phyloP scores from a whole-genome alignment of 768 basidiomycete species.

The Cyclocybe cylindracea region DNA sequence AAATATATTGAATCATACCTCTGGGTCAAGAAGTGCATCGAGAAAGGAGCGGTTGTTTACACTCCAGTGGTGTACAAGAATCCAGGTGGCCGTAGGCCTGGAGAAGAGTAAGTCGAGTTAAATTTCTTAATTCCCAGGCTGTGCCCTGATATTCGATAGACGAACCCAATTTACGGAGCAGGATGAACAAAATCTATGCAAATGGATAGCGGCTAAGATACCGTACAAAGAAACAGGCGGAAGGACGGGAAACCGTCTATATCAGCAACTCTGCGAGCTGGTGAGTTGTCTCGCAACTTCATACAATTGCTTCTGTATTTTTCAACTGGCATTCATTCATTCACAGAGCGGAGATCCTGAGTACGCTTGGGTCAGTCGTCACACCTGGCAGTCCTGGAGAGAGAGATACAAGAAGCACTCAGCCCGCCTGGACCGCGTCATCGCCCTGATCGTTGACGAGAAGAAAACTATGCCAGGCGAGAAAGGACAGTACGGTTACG shows the following conservation, averaged over 20 bases:
- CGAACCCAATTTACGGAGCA: slow-evolving; percentile 77
- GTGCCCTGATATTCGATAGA: slow-evolving; percentile 34
- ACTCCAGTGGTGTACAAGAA: slow-evolving; percentile 84
- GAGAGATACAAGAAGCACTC: slow-evolving; percentile 88
- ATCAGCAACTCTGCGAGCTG: slow-evolving; percentile 78
- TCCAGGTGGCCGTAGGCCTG: slow-evolving; percentile 76
- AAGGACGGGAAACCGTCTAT: slow-evolving; percentile 78
- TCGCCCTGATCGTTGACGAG: slow-evolving; percentile 66
- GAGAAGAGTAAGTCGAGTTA: slow-evolving; percentile 67
- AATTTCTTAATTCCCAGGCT: not conserved
- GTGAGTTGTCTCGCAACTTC: slow-evolving; percentile 33
- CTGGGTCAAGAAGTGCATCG: slow-evolving; percentile 85
- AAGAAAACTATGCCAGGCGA: slow-evolving; percentile 70
- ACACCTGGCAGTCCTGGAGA: slow-evolving; percentile 91
- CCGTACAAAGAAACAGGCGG: slow-evolving; percentile 84
- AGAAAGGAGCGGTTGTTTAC: slow-evolving; percentile 61
- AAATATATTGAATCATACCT: slow-evolving; percentile 81
- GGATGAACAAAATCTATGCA: slow-evolving; percentile 73
- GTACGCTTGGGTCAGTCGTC: slow-evolving; percentile 76
- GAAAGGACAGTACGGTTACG: slow-evolving; percentile 83
- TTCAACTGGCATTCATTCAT: not conserved
- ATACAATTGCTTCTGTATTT: not conserved
- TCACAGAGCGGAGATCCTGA: slow-evolving; percentile 65
- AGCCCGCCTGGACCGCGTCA: slow-evolving; percentile 61
- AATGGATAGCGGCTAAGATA: slow-evolving; percentile 82